These are phyloP conservation scores for Microbotryum violaceum DNA, from an alignment of 1,284 basidiomycete species.

Conservation along the genomic window DNA sequence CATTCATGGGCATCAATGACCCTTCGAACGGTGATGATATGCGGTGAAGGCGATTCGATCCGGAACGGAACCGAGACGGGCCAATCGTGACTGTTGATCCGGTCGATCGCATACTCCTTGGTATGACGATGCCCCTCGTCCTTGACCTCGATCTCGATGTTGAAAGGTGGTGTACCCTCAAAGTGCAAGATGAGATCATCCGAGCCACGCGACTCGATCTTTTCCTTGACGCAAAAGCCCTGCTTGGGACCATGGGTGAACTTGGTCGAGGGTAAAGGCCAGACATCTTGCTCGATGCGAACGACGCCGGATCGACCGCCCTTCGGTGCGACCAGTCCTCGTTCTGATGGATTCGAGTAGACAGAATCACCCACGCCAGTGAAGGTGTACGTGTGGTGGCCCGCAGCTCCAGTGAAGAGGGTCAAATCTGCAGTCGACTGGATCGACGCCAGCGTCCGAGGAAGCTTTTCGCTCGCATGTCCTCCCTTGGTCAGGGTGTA, in stretches of 20 bases:
- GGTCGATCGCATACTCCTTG: slow-evolving; percentile 50
- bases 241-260: slow-evolving; percentile 62
- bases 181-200: slow-evolving; percentile 51
- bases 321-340: slow-evolving; percentile 43
- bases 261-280: slow-evolving; percentile 63
- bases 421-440: slow-evolving; percentile 34
- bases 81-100: slow-evolving; percentile 59
- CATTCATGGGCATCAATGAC: slow-evolving; percentile 72
- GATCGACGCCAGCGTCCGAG: slow-evolving; percentile 20
- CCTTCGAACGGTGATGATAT: slow-evolving; percentile 67
- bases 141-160: slow-evolving; percentile 63
- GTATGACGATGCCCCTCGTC: slow-evolving; percentile 60
- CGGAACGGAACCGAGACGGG: slow-evolving; percentile 65
- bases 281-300: slow-evolving; percentile 72
- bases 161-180: slow-evolving; percentile 85
- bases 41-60: slow-evolving; percentile 69
- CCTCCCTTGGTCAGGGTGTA: slow-evolving; percentile 30
- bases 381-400: slow-evolving; percentile 80
- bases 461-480: slow-evolving; percentile 9
- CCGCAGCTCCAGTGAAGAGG: slow-evolving; percentile 67
- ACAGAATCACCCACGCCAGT: slow-evolving; percentile 76
- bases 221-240: slow-evolving; percentile 68
- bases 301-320: slow-evolving; percentile 32
- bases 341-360: slow-evolving; percentile 56
- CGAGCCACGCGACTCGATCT: slow-evolving; percentile 51